phyloP scores from a whole-genome alignment of 768 basidiomycete species.

The Naganishia vaughanmartiniae region DNA sequence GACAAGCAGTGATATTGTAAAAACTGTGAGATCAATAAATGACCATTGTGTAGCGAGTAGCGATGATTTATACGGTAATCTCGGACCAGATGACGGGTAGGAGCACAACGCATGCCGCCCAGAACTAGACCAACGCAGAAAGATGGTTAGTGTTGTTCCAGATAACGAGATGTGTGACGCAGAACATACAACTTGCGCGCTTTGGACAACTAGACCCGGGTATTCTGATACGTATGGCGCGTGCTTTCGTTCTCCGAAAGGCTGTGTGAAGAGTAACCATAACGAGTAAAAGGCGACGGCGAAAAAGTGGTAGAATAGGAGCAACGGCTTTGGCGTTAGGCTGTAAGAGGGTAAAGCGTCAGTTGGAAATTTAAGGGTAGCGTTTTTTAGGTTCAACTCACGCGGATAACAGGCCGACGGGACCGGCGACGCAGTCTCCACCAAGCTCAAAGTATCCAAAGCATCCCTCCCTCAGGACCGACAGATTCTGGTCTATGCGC shows the following conservation, averaged over 20 bases:
- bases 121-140: constrained; percentile 63
- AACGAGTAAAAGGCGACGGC: constrained; percentile 91
- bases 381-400: constrained; percentile 53
- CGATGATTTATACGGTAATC: constrained; percentile 53
- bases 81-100: constrained; percentile 85
- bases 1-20: neutral
- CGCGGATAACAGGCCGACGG: constrained; percentile 86
- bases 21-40: neutral
- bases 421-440: constrained; percentile 80
- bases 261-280: constrained; percentile 76
- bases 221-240: constrained; percentile 63
- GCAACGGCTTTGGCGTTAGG: constrained; percentile 70
- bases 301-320: constrained; percentile 90
- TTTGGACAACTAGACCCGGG: constrained; percentile 64
- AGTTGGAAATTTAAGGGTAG: neutral
- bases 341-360: constrained; percentile 53
- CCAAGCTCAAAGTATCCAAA: constrained; percentile 97
- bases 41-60: neutral
- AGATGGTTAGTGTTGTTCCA: constrained; percentile 21
- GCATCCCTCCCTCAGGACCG: constrained; percentile 64
- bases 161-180: constrained; percentile 4
- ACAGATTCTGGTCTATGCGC: constrained; percentile 52
- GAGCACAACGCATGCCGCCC: constrained; percentile 85
- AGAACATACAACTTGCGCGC: constrained; percentile 66
- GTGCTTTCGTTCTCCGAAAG: constrained; percentile 11